phyloP scores from a whole-genome alignment of 1,284 basidiomycete genomes.

The Heliocybe sulcata region DNA sequence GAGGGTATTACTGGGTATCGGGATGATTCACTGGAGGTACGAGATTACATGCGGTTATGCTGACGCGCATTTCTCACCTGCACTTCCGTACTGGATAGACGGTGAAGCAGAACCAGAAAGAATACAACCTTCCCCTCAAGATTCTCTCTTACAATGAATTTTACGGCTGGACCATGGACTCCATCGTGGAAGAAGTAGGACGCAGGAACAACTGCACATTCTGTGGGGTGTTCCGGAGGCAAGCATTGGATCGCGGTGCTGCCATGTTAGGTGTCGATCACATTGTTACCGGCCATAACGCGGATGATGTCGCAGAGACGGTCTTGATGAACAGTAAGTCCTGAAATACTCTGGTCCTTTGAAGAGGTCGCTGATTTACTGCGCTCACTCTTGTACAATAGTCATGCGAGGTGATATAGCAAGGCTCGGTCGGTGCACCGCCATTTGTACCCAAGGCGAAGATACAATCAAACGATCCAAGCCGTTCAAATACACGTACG shows the following conservation, averaged over 20 bases:
- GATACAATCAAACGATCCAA: conserved; percentile 96
- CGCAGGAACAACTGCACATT: conserved; percentile 99
- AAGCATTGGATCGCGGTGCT: conserved; percentile 94
- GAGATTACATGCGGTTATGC: conserved; percentile 11
- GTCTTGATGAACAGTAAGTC: conserved; percentile 95
- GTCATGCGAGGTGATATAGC: conserved; percentile 98
- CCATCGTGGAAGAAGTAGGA: conserved; percentile 91
- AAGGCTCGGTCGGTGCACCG: conserved; percentile 87
- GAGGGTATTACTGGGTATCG: conserved; percentile 98
- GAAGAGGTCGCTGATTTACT: conserved; percentile 9
- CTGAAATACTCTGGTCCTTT: background rate
- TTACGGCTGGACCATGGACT: conserved; percentile 99
- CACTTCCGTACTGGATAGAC: conserved; percentile 50
- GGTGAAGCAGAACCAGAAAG: conserved; percentile 94
- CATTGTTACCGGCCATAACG: conserved; percentile 98
- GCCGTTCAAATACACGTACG: conserved; percentile 98
- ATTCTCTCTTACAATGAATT: conserved; percentile 94
- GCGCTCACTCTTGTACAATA: conserved; percentile 29
- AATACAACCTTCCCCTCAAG: conserved; percentile 94
- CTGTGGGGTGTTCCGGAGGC: conserved; percentile 94
- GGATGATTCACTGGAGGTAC: conserved; percentile 92
- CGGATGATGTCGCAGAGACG: conserved; percentile 98
- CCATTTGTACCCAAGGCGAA: conserved; percentile 89
- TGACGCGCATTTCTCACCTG: background rate
- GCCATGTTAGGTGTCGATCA: conserved; percentile 88